Base-by-base conservation (phyloP, 192 early-diverging fungal species). In the Mortierella antarctica region DNA sequence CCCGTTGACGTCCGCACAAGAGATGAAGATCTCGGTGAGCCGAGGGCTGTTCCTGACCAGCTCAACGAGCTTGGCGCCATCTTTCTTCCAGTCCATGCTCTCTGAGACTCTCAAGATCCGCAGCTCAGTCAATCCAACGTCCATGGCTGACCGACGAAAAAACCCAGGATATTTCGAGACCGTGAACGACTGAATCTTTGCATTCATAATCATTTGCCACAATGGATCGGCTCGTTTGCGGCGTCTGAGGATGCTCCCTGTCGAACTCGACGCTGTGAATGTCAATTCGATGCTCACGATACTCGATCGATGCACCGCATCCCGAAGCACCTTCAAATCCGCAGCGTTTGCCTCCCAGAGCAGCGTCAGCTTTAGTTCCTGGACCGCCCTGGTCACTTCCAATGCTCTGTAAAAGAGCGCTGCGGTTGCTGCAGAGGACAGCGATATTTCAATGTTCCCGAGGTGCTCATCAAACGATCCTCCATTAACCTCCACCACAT, bases 281-380 rank as follows among this genome's bases (percentile, higher is more conserved):
- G 52, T 57, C 13, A 77, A 49, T 0, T 77, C 66, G 17, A 77
- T 14, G 17, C 48, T 20, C 21, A 56, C 62, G 7, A 77, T 58
- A 20, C 53, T 62, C 1, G 67, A 65, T 14, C 23, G 61, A 13
- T n/a, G 21, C 7, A 77, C 23, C 7, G 59, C 11, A 44, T 77
- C 67, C 20, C 62, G 74, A 10, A 77, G 59, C 4, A 18, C 46
- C 50, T 70, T 77, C 9, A 65, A 47, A 17, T 77, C 74, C 13
- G 39, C 57, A 9, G 54, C 13, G 11, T 41, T 40, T 2, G 62
- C 62, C 8, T 65, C 67, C 67, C 67, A 77, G 5, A 52, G 56
- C 0, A 77, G 56, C 0, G 21, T 15, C 7, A 77, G 40, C 13
- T 51, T 69, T n/a, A 77, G 61, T 15, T 77, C 74, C 15, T 67